Percentiles rank a stretch among this genome's conserved stretches.
Evolutionary conservation across 805 yeast species (phyloP).

Genomic region (Starmerella sirachaensis): DNA sequence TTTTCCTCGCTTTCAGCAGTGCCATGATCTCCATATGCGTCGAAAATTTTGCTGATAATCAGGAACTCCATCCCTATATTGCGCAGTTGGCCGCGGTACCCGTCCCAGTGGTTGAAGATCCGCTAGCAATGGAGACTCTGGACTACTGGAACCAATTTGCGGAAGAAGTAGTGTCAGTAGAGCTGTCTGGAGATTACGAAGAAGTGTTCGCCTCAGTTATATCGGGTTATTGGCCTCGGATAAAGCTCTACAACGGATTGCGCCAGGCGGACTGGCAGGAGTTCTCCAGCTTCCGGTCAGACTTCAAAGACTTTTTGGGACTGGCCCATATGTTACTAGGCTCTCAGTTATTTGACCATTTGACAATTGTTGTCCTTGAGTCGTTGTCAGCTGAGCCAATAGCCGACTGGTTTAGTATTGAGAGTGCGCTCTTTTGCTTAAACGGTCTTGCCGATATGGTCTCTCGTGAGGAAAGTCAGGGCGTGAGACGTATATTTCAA

Average conservation of each 20-base stretch:
- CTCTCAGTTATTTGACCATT: slow-evolving; percentile 35
- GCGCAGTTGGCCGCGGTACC: slow-evolving; percentile 11
- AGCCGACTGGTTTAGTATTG: slow-evolving; percentile 36
- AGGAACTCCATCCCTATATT: slow-evolving; percentile 15
- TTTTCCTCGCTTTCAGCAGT: slow-evolving; percentile 12
- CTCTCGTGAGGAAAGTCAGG: slow-evolving; percentile 26
- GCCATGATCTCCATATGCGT: slow-evolving; percentile 16
- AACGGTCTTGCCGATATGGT: slow-evolving; percentile 46
- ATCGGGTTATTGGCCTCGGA: slow-evolving; percentile 55
- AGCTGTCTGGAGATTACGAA: slow-evolving; percentile 27
- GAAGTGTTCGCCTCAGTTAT: slow-evolving; percentile 33
- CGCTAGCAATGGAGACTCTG: slow-evolving; percentile 23
- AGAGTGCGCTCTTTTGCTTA: slow-evolving; percentile 49
- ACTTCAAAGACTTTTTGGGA: slow-evolving; percentile 68
- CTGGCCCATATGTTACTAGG: slow-evolving; percentile 57
- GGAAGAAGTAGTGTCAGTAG: slow-evolving; percentile 27
- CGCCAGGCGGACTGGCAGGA: slow-evolving; percentile 35
- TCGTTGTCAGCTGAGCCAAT: slow-evolving; percentile 4
- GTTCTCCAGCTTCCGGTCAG: slow-evolving; percentile 56
- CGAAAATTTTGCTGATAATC: slow-evolving; percentile 10
- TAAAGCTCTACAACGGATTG: slow-evolving; percentile 31
- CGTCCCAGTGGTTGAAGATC: slow-evolving; percentile 24
- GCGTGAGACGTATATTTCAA: slow-evolving; percentile 26
- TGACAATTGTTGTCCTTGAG: slow-evolving; percentile 26
- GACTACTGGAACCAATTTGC: slow-evolving; percentile 29